These are phyloP conservation scores for Stachybotrys echinatus DNA, from an alignment of 2,329 filamentous ascomycete species.

Conservation along the genomic window DNA sequence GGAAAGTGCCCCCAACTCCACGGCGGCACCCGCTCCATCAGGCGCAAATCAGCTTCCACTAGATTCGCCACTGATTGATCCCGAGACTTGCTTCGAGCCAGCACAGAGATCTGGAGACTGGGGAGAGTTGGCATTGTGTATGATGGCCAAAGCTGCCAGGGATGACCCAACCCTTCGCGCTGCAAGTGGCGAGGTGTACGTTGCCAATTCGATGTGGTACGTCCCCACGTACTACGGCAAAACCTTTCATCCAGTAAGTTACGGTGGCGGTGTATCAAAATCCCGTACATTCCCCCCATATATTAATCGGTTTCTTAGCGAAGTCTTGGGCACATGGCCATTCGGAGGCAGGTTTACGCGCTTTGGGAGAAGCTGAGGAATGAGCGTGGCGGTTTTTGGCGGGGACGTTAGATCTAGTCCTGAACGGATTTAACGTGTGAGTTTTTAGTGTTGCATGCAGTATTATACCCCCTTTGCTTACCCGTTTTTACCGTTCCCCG, in stretches of 20 bases:
- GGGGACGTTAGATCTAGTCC: not conserved
- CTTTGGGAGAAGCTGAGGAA: slow-evolving; percentile 10
- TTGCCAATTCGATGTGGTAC: slow-evolving; percentile 36
- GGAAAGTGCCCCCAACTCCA: slow-evolving; percentile 5
- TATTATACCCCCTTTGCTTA: no score
- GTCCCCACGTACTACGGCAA: slow-evolving; percentile 42
- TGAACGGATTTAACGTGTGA: not conserved
- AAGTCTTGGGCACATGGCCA: slow-evolving; percentile 30
- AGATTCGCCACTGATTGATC: slow-evolving; percentile 28
- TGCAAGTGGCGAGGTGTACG: slow-evolving; percentile 16
- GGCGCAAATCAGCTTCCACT: slow-evolving; percentile 14
- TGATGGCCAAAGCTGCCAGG: slow-evolving; percentile 35
- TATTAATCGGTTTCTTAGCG: slow-evolving; percentile 16
- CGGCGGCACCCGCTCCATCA: not conserved
- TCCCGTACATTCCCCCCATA: no score
- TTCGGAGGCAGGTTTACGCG: slow-evolving; percentile 19
- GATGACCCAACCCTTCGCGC: slow-evolving; percentile 27
- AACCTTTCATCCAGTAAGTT: slow-evolving; percentile 37
- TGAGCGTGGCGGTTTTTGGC: not conserved
- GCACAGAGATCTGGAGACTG: slow-evolving; percentile 33
- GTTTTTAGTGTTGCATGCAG: no score
- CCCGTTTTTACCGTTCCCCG: no score
- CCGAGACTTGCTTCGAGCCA: slow-evolving; percentile 25
- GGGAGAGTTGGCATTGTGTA: slow-evolving; percentile 36
- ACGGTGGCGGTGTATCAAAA: no score